Evolutionary conservation across 306 rosid species (phyloP).

Genomic region (Dalbergia cochinchinensis): DNA sequence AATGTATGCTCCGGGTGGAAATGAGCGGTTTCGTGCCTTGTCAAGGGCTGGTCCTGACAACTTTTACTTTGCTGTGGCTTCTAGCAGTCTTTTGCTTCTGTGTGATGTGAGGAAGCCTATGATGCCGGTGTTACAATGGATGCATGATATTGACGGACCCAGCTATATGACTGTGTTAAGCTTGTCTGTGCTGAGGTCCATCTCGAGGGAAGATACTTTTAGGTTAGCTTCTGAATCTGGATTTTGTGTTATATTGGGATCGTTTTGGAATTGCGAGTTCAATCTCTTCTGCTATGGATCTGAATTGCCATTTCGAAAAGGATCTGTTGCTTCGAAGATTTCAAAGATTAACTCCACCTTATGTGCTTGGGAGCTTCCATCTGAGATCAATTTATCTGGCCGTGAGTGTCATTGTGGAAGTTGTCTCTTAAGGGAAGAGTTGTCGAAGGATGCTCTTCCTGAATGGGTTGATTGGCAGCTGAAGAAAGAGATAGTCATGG

Average conservation of each 20-base stretch:
- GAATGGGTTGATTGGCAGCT: slow-evolving; percentile 82
- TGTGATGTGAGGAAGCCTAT: slow-evolving; percentile 73
- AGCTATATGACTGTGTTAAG: slow-evolving; percentile 52
- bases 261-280: slow-evolving; percentile 72
- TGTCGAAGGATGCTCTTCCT: slow-evolving; percentile 67
- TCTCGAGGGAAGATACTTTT: slow-evolving; percentile 51
- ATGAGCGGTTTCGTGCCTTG: slow-evolving; percentile 64
- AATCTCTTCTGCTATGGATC: slow-evolving; percentile 70
- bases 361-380: slow-evolving; percentile 77
- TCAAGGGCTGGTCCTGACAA: slow-evolving; percentile 59
- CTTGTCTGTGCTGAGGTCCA: slow-evolving; percentile 71
- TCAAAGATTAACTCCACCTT: slow-evolving; percentile 46
- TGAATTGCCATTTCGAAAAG: slow-evolving; percentile 47
- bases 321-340: slow-evolving; percentile 51
- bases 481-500: slow-evolving; percentile 75
- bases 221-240: slow-evolving; percentile 69
- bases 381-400: slow-evolving; percentile 58
- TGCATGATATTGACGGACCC: slow-evolving; percentile 65
- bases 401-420: slow-evolving; percentile 61
- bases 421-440: slow-evolving; percentile 68
- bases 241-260: slow-evolving; percentile 73
- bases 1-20: slow-evolving; percentile 50
- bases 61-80: slow-evolving; percentile 65
- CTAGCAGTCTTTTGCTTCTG: slow-evolving; percentile 61
- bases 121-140: slow-evolving; percentile 71